Conservation (phyloP, 148 eudicot species). For the Salicornia ramosissima region DNA sequence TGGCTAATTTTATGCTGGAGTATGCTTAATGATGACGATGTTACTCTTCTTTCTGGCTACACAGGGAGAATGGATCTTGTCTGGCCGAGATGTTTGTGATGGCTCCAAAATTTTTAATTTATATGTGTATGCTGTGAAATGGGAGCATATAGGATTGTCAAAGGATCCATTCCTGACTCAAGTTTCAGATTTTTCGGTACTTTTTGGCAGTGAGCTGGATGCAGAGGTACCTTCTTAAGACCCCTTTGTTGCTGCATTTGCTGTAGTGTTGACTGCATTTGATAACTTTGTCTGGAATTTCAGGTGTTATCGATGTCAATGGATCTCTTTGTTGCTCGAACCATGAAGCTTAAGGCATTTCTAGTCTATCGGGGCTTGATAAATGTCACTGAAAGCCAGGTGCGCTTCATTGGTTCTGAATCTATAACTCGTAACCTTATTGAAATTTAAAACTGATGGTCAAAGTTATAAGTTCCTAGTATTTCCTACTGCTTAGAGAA, state of each 20-base stretch:
- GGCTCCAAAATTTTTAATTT: slow-evolving; percentile 51
- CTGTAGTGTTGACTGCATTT: slow-evolving; percentile 7
- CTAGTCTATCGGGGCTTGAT: slow-evolving; percentile 66
- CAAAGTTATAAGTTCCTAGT: no score
- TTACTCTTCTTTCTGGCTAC: slow-evolving; percentile 19
- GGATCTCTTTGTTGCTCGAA: slow-evolving; percentile 97
- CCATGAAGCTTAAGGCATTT: slow-evolving; percentile 78
- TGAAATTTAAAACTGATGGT: no score
- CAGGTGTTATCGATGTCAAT: slow-evolving; percentile 98
- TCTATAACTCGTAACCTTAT: neutral
- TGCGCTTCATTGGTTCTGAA: slow-evolving; percentile 23
- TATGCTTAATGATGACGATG: no score
- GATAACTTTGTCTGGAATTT: slow-evolving; percentile 4
- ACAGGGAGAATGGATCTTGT: slow-evolving; percentile 97
- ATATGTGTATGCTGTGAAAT: slow-evolving; percentile 70
- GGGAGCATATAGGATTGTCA: slow-evolving; percentile 65
- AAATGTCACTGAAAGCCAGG: slow-evolving; percentile 74
- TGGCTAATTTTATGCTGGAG: no score
- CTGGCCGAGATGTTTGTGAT: slow-evolving; percentile 51
- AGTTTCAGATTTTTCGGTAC: slow-evolving; percentile 79
- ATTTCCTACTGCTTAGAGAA: neutral
- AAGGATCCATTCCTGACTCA: slow-evolving; percentile 77
- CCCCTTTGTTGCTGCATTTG: neutral
- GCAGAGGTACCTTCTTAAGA: slow-evolving; percentile 60
- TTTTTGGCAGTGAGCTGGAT: slow-evolving; percentile 97